Conservation (phyloP, 805 yeast species). For the Kodamaea nitidulidarum region DNA sequence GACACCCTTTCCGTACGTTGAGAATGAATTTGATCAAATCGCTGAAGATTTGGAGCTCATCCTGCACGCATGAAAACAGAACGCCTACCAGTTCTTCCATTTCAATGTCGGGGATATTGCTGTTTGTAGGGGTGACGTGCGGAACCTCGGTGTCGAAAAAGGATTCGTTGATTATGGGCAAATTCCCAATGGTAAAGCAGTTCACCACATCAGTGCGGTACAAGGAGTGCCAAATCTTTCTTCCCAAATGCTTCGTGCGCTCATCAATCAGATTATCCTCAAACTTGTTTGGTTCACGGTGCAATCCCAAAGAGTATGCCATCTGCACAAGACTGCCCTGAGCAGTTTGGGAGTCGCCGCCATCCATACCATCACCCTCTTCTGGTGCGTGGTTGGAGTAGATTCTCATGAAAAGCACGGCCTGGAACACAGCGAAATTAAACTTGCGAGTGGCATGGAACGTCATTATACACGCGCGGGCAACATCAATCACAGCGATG, state of each 20-base stretch:
- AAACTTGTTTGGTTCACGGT: constrained; percentile 26
- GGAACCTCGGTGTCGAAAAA: constrained; percentile 16
- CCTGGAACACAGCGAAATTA: constrained; percentile 12
- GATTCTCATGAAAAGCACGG: constrained; percentile 10
- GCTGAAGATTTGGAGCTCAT: constrained; percentile 9
- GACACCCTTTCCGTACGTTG: constrained; percentile 14
- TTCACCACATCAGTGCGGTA: constrained; percentile 18
- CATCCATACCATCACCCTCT: constrained; percentile 14
- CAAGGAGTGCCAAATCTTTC: constrained; percentile 57
- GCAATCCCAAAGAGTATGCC: constrained; percentile 19
- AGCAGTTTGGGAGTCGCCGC: constrained; percentile 11
- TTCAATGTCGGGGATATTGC: constrained; percentile 13
- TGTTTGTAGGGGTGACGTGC: constrained; percentile 13
- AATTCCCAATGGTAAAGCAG: constrained; percentile 17
- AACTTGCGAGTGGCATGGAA: constrained; percentile 14
- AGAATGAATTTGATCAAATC: constrained; percentile 12
- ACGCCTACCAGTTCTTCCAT: constrained; percentile 13
- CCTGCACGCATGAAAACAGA: constrained; percentile 11
- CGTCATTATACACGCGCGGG: constrained; percentile 20
- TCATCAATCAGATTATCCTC: constrained; percentile 21
- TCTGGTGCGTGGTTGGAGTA: constrained; percentile 13
- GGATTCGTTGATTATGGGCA: constrained; percentile 9
- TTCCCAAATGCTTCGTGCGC: constrained; percentile 43
- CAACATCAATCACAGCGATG: constrained; percentile 16
- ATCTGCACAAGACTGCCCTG: constrained; percentile 16